Evolutionary conservation across 306 rosid species (phyloP), one percentile per base, ranked within the genome.

Genomic region (Pyrus betulifolia): DNA sequence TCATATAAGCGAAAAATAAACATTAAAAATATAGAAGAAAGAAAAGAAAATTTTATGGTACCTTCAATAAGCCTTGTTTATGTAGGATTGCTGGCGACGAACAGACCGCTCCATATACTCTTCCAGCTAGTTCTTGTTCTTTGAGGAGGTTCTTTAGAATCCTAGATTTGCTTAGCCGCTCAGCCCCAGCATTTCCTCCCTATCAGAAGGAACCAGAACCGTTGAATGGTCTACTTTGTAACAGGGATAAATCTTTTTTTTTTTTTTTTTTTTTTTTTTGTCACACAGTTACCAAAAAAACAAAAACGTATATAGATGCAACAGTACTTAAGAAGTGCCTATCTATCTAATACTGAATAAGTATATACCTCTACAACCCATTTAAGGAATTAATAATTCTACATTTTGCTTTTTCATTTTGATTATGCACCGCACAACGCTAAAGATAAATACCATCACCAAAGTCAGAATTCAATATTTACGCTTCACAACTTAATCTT

Each of bases 41-140:
- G 75, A 70, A 27, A 49, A 33, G 35, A 40, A 12, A 63, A 67
- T 76, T 65, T 54, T 58, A 51, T 19, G 22, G 69, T 84, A 94
- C 98, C 98, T 92, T 90, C 60, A 94, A 86, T 45, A 92, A 91
- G 65, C 98, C 97, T 70, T 90, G 97, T 83, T 49, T 86, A 35
- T 86, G 88, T 75, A 94, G 86, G 80, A 91, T 79, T 76, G 78
- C 49, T 27, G 84, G 88, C 3, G 98, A 90, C 84, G 96, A 91
- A 81, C 92, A 86, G 45, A 86, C 82, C 2, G 95, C 98, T 68
- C 98, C 96, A 54, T 76, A 91, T 40, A 86, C 81, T 80, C 97
- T 87, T 79, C 91, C 88, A 9, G 92, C 88, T 35, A 86, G 79
- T 79, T 78, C 82, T 82, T 94, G 96, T 79, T 89, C 93, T 84